A percentile compares a stretch with the other conserved stretches of the same genome.
phyloP scores from a whole-genome alignment of 441 rosid species.

The Kokia cookei region DNA sequence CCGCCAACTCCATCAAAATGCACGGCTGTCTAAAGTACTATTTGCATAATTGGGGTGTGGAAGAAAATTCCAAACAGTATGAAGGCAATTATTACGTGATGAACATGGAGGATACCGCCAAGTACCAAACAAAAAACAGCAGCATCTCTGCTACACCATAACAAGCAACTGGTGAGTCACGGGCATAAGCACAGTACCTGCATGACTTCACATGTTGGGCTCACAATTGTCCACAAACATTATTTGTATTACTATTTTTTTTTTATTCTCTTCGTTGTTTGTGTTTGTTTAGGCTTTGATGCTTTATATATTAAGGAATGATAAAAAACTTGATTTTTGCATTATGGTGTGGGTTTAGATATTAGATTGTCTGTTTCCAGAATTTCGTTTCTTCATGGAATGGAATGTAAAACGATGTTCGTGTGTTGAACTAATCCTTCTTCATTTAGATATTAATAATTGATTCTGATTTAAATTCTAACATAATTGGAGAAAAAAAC shows the following conservation, averaged over 20 bases:
- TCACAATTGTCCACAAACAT: neutral
- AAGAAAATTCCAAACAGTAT: neutral
- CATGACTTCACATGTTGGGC: constrained; percentile 3
- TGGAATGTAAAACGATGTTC: neutral
- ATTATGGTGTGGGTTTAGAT: neutral
- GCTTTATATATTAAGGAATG: neutral
- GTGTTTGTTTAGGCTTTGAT: neutral
- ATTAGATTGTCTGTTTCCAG: neutral
- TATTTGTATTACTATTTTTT: neutral
- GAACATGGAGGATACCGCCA: neutral
- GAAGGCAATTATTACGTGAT: neutral
- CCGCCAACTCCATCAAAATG: neutral
- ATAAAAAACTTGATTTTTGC: neutral
- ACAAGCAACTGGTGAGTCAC: constrained; percentile 12
- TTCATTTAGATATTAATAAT: no score
- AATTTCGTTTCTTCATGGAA: neutral
- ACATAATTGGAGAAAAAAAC: no score
- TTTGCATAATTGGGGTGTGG: neutral
- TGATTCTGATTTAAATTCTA: no score
- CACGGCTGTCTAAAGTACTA: neutral
- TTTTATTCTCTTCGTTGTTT: neutral
- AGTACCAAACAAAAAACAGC: constrained; percentile 7
- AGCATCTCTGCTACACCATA: neutral
- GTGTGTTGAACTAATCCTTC: neutral
- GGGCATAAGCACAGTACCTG: constrained; percentile 5